These are phyloP conservation scores for Solanum chacoense DNA, from an alignment of 305 asterid species.

Conservation along the genomic window DNA sequence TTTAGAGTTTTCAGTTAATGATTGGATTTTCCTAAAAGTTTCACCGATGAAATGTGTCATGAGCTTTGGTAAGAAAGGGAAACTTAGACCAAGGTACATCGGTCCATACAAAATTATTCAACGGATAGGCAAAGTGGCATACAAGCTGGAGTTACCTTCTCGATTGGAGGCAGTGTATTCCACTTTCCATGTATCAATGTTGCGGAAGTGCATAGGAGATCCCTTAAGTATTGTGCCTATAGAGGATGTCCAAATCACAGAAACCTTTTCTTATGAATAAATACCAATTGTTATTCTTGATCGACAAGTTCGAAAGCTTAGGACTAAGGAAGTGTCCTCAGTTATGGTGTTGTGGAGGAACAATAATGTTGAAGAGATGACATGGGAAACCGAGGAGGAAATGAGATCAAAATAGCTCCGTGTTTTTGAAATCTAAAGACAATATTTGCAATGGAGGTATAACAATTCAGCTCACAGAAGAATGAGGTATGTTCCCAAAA, in stretches of 20 bases:
- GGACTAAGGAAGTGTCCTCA: background rate
- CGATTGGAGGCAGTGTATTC: background rate
- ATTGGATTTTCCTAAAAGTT: background rate
- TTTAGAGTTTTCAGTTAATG: background rate
- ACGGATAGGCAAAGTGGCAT: background rate
- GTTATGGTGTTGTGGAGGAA: background rate
- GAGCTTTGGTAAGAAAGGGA: background rate
- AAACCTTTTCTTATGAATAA: background rate
- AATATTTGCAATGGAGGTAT: background rate
- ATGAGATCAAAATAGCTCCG: background rate
- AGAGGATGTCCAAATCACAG: background rate
- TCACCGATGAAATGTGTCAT: background rate
- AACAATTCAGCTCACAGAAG: background rate
- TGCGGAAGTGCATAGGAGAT: background rate
- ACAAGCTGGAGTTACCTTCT: background rate
- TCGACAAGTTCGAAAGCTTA: background rate
- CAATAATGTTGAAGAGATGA: background rate
- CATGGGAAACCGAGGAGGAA: background rate
- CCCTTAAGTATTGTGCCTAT: background rate
- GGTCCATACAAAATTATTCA: background rate
- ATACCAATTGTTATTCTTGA: background rate
- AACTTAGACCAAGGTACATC: background rate
- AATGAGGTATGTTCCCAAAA: background rate
- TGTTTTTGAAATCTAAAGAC: background rate
- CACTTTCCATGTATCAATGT: background rate